phyloP scores from a whole-genome alignment of 2,329 filamentous ascomycete genomes.

The Phyllosticta paracitricarpa region DNA sequence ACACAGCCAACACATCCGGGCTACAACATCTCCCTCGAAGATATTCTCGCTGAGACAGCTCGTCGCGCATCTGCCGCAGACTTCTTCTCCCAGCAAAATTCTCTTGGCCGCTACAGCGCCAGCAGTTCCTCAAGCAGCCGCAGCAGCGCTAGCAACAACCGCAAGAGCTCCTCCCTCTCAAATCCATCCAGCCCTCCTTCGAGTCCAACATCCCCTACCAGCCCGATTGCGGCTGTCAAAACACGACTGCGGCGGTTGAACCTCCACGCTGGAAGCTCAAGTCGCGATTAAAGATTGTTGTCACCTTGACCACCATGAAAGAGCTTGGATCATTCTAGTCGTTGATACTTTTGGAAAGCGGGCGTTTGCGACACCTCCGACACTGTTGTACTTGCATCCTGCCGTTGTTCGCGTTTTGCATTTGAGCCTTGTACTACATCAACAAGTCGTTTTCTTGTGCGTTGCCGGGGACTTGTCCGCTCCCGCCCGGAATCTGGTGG shows the following conservation, averaged over 20 bases:
- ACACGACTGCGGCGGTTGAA: conserved; percentile 6
- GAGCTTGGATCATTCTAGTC: not conserved
- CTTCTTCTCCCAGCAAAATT: not conserved
- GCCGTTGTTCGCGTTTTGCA: not conserved
- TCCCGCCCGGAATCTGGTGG: not conserved
- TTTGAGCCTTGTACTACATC: not conserved
- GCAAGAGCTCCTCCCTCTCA: conserved; percentile 2
- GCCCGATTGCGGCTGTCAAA: not conserved
- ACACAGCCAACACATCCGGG: conserved; percentile 23
- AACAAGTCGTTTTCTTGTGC: not conserved
- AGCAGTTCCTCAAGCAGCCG: not conserved
- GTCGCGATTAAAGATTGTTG: not conserved
- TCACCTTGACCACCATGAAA: not conserved
- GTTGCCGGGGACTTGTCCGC: not conserved
- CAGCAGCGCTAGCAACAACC: conserved; percentile 3
- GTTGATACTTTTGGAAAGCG: not conserved
- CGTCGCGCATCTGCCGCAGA: conserved; percentile 17
- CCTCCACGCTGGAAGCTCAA: not conserved
- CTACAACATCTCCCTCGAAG: conserved; percentile 30
- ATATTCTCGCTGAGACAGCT: conserved; percentile 28
- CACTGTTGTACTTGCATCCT: not conserved
- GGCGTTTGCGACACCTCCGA: not conserved
- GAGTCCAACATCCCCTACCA: conserved; percentile 1
- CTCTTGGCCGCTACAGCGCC: not conserved
- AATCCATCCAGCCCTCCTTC: conserved; percentile 2